Conservation (phyloP, 2,329 filamentous ascomycete species). For the Cladosporium sp. region DNA sequence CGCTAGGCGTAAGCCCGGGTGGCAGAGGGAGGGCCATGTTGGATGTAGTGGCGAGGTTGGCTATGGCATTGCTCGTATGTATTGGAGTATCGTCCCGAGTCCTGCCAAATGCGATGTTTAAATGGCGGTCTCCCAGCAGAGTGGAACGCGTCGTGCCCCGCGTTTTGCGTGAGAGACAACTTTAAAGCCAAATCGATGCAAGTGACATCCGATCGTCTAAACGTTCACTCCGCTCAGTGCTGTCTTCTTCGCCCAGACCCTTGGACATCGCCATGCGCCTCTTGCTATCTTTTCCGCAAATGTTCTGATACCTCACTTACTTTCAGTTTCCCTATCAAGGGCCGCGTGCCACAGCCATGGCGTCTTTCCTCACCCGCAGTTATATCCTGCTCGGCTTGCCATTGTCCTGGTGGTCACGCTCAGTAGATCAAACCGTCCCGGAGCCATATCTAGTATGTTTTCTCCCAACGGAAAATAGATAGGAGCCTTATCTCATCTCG, state of each 20-base stretch:
- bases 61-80: not conserved
- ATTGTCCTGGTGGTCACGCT: constrained; percentile 24
- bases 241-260: not conserved
- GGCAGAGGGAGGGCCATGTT: constrained; percentile 59
- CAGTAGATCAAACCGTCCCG: constrained; percentile 47
- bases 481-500: constrained; percentile 23
- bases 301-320: not conserved
- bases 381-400: constrained; percentile 10
- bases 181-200: not conserved
- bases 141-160: constrained; percentile 7
- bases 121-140: not conserved
- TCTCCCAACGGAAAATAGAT: constrained; percentile 13
- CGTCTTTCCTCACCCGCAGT: not conserved
- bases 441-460: constrained; percentile 56
- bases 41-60: too few species aligned
- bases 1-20: constrained; percentile 71
- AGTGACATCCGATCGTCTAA: constrained; percentile 2
- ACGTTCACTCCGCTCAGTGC: not conserved
- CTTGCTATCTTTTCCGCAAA: too few species aligned
- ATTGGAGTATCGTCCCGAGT: too few species aligned
- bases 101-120: not conserved
- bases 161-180: not conserved
- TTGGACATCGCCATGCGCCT: not conserved
- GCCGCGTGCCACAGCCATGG: not conserved
- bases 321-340: not conserved